phyloP scores from a whole-genome alignment of 2,329 filamentous ascomycete species.

The Scolecobasidium constrictum region DNA sequence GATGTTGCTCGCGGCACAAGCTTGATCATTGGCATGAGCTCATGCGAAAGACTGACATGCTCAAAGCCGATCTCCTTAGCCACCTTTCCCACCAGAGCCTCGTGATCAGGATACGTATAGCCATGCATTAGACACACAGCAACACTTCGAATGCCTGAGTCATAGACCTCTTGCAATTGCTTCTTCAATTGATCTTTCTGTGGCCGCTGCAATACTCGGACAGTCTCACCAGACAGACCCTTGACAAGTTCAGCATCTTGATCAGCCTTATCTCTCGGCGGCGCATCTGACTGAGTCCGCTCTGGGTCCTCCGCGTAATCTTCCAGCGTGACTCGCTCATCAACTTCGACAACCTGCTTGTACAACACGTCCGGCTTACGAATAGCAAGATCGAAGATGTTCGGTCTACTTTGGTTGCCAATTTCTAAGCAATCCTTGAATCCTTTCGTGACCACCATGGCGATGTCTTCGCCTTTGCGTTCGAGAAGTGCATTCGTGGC shows the following conservation, averaged over 20 bases:
- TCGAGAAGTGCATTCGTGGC: conserved; percentile 88
- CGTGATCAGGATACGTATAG: conserved; percentile 83
- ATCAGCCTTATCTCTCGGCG: conserved; percentile 35
- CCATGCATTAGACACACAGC: conserved; percentile 88
- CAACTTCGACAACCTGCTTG: conserved; percentile 74
- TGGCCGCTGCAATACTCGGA: conserved; percentile 57
- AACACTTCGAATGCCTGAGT: conserved; percentile 65
- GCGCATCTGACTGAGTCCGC: conserved; percentile 46
- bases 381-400: conserved; percentile 86
- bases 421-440: conserved; percentile 84
- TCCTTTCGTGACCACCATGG: conserved; percentile 75
- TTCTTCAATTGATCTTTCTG: conserved; percentile 43
- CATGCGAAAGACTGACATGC: conserved; percentile 71
- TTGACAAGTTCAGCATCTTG: conserved; percentile 48
- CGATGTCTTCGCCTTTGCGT: conserved; percentile 80
- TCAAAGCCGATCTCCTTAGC: conserved; percentile 72
- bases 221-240: conserved; percentile 63
- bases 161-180: conserved; percentile 56
- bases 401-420: conserved; percentile 80
- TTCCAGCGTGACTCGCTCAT: conserved; percentile 83
- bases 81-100: conserved; percentile 63
- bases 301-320: conserved; percentile 84
- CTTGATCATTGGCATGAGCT: conserved; percentile 85
- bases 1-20: conserved; percentile 65
- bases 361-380: conserved; percentile 80